These are phyloP conservation scores for Cladosporium sp. DNA, from an alignment of 2,329 filamentous ascomycete genomes.

Conservation along the genomic window DNA sequence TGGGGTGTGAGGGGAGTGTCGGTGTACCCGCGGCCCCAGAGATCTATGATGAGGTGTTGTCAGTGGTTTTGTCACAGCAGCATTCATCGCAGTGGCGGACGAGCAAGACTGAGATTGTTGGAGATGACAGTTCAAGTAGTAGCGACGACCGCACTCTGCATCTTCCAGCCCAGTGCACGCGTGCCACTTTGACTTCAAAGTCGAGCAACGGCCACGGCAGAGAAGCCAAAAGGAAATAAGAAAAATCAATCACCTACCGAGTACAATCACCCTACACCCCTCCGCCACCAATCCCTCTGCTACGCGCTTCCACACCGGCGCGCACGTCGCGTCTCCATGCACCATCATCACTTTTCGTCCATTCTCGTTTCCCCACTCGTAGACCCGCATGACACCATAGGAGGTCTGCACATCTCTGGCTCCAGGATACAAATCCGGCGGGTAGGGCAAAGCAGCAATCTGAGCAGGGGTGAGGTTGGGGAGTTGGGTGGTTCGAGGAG, in stretches of 20 bases:
- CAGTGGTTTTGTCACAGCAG: background rate
- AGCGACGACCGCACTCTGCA: too few relatives aligned
- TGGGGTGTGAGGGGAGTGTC: slow-evolving; percentile 7
- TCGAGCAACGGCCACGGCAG: too few relatives aligned
- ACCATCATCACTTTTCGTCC: slow-evolving; percentile 30
- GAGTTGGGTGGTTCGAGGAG: slow-evolving; percentile 27
- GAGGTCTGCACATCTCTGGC: slow-evolving; percentile 29
- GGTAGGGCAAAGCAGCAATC: slow-evolving; percentile 25
- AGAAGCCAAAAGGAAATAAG: background rate
- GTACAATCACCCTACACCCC: slow-evolving; percentile 30
- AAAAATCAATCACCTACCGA: slow-evolving; percentile 21
- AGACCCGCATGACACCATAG: slow-evolving; percentile 30
- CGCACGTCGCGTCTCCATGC: slow-evolving; percentile 28
- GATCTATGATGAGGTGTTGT: slow-evolving; percentile 1
- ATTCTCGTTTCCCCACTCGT: slow-evolving; percentile 29
- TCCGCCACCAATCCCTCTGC: slow-evolving; percentile 24
- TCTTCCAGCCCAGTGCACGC: too few relatives aligned
- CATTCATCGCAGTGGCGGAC: background rate
- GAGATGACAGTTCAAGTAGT: too few relatives aligned
- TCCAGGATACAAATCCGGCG: slow-evolving; percentile 28
- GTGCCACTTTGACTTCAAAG: too few relatives aligned
- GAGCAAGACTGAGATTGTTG: background rate
- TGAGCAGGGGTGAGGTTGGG: slow-evolving; percentile 26
- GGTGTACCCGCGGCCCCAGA: slow-evolving; percentile 16
- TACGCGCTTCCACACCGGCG: slow-evolving; percentile 20